Evolutionary conservation across 1,284 basidiomycete genomes (phyloP).

Genomic region (Golubevia sp.): DNA sequence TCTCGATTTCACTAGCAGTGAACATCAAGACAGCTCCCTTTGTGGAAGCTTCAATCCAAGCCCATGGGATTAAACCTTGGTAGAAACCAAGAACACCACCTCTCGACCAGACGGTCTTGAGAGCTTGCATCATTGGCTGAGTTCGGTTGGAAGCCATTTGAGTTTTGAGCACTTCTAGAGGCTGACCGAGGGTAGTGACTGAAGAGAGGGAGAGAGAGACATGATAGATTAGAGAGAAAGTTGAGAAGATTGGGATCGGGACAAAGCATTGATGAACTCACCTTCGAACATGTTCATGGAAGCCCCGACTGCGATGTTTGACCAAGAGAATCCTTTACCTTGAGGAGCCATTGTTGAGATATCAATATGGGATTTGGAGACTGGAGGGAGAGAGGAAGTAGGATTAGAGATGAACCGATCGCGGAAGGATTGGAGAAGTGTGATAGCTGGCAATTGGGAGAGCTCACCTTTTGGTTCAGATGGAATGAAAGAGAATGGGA

Average conservation of each 20-base stretch:
- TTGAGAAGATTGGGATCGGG: background rate
- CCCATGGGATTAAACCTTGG: conserved; percentile 99
- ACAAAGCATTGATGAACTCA: conserved; percentile 73
- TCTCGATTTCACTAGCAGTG: conserved; percentile 92
- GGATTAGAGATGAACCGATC: too few relatives aligned
- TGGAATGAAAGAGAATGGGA: too few relatives aligned
- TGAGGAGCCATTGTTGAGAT: conserved; percentile 66
- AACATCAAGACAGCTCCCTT: conserved; percentile 97
- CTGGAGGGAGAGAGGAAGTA: too few relatives aligned
- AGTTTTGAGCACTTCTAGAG: conserved; percentile 96
- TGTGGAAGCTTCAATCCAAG: conserved; percentile 99
- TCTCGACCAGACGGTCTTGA: conserved; percentile 84
- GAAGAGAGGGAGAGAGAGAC: conserved; percentile 47
- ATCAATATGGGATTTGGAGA: too few relatives aligned
- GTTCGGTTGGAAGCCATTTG: conserved; percentile 64
- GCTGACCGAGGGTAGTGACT: conserved; percentile 98
- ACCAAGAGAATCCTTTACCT: conserved; percentile 90
- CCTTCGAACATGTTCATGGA: conserved; percentile 70
- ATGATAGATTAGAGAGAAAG: conserved; percentile 2
- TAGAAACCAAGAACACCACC: conserved; percentile 91
- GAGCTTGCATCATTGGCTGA: conserved; percentile 86
- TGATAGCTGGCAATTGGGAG: too few relatives aligned
- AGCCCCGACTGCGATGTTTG: conserved; percentile 95
- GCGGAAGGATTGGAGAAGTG: too few relatives aligned
- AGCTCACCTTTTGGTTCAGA: too few relatives aligned